Percentiles rank a stretch among this genome's conserved stretches.
Evolutionary conservation across 192 early-diverging fungal species (phyloP).

Genomic region (Mortierella antarctica): DNA sequence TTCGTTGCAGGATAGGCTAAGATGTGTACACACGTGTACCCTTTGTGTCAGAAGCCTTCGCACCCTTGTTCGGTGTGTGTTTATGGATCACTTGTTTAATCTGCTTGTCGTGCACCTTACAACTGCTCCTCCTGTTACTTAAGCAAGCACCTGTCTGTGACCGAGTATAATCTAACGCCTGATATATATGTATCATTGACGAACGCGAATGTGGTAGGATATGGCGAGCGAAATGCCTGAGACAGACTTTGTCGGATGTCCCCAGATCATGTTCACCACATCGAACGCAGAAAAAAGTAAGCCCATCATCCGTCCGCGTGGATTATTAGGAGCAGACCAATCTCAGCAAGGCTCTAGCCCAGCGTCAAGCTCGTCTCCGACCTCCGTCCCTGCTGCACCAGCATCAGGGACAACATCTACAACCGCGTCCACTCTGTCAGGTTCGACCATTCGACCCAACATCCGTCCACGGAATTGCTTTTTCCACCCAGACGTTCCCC

Average conservation of each 20-base stretch:
- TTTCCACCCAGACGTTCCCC: conserved; percentile 25
- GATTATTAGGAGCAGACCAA: conserved; percentile 36
- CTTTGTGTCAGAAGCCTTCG: neutral
- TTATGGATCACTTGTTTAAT: too few relatives aligned
- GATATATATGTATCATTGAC: too few relatives aligned
- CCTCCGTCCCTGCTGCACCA: neutral
- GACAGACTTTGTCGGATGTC: conserved; percentile 38
- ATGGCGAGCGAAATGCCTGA: conserved; percentile 49
- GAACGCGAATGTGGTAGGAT: conserved; percentile 13
- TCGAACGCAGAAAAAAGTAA: conserved; percentile 20
- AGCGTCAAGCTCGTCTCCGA: neutral
- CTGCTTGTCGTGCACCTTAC: neutral
- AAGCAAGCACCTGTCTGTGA: neutral
- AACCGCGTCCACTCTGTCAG: neutral
- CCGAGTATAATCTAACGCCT: neutral
- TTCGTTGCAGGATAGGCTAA: too few relatives aligned
- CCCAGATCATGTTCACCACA: conserved; percentile 32
- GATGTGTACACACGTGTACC: neutral
- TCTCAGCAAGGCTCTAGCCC: conserved; percentile 20
- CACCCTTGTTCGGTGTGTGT: neutral
- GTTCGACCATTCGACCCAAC: conserved; percentile 7
- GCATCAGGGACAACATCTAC: conserved; percentile 2
- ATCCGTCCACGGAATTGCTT: conserved; percentile 29
- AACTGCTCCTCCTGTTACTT: neutral
- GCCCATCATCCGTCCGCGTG: conserved; percentile 16